Evolutionary conservation across 1,284 basidiomycete genomes (phyloP).

Genomic region (Cystobasidiaceae sp.): DNA sequence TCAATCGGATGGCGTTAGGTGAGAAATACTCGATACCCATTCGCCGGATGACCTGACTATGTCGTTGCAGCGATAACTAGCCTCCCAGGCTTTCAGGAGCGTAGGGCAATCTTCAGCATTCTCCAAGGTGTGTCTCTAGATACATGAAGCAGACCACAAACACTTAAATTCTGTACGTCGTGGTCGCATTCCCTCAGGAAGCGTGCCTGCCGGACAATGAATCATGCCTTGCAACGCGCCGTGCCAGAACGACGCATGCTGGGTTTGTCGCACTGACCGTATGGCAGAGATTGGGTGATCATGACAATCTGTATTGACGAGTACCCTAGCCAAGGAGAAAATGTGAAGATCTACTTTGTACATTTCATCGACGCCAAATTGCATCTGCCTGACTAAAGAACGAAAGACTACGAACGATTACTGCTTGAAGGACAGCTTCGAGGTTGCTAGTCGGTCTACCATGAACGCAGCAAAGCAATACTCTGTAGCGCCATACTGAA

Average conservation of each 20-base stretch:
- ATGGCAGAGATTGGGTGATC: no score
- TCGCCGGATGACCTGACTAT: not conserved
- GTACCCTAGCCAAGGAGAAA: not conserved
- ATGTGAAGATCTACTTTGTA: conserved; percentile 3
- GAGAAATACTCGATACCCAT: not conserved
- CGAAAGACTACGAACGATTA: no score
- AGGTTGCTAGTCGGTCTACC: no score
- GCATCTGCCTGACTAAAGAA: no score
- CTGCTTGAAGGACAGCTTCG: no score
- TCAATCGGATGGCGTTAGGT: conserved; percentile 23
- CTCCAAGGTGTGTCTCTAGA: conserved; percentile 1
- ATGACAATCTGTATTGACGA: no score
- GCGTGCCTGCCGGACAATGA: no score
- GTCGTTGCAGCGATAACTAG: not conserved
- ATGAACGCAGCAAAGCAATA: no score
- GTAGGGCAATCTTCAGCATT: not conserved
- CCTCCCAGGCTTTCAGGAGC: conserved; percentile 14
- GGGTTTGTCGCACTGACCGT: not conserved
- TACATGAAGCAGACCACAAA: not conserved
- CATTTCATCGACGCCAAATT: not conserved
- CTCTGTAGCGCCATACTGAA: no score
- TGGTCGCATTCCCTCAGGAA: not conserved
- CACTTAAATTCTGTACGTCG: not conserved
- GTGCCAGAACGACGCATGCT: not conserved
- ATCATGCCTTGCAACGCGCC: no score